These are phyloP conservation scores for Aspergillus saccharolyticus DNA, from an alignment of 495 filamentous ascomycete genomes.

Conservation along the genomic window DNA sequence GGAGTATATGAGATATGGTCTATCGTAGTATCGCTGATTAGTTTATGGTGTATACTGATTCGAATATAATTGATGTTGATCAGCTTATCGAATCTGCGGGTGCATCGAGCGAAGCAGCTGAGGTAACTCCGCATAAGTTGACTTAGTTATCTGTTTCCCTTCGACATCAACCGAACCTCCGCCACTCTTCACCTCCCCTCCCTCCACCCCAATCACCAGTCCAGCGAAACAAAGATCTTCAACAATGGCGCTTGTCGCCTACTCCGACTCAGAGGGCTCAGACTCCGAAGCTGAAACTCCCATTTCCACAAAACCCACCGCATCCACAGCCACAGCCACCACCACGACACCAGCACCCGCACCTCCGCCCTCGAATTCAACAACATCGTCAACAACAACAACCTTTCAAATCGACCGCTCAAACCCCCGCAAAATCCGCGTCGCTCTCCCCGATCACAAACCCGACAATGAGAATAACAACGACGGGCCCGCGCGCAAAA, in stretches of 20 bases:
- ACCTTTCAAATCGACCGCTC: conserved; percentile 68
- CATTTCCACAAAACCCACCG: conserved; percentile 23
- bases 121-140: too few relatives aligned
- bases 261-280: conserved; percentile 80
- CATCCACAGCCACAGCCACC: conserved; percentile 53
- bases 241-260: conserved; percentile 70
- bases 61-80: too few relatives aligned
- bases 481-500: conserved; percentile 68
- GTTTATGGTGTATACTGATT: too few relatives aligned
- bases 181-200: background rate
- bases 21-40: too few relatives aligned
- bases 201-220: background rate
- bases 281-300: conserved; percentile 41
- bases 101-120: too few relatives aligned
- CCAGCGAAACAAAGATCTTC: background rate
- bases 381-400: conserved; percentile 15
- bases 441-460: conserved; percentile 58
- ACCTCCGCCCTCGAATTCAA: conserved; percentile 33
- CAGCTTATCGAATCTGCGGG: too few relatives aligned
- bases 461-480: conserved; percentile 39
- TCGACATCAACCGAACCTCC: too few relatives aligned
- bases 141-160: too few relatives aligned
- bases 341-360: conserved; percentile 7
- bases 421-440: conserved; percentile 75
- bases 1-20: too few relatives aligned